Conservation (phyloP, 352 stramenopile species). For the Globisporangium solare region DNA sequence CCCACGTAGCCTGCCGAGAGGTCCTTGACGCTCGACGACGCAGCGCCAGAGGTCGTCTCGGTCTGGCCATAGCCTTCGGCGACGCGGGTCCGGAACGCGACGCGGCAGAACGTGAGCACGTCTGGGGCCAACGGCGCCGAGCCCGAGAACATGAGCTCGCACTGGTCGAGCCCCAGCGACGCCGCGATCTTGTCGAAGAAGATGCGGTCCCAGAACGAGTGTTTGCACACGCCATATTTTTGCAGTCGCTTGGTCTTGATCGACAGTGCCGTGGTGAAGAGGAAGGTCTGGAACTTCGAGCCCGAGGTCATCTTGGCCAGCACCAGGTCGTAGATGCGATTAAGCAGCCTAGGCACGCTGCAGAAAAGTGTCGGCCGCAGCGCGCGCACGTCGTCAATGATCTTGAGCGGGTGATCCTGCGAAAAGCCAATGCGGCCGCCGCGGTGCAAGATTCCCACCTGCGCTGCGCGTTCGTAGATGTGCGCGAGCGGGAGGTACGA, state of each 20-base stretch:
- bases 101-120: conserved; percentile 94
- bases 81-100: conserved; percentile 83
- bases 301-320: conserved; percentile 62
- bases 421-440: conserved; percentile 92
- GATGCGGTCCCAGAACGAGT: conserved; percentile 91
- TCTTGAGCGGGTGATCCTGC: conserved; percentile 79
- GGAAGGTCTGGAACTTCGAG: conserved; percentile 71
- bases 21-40: conserved; percentile 41
- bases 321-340: conserved; percentile 96
- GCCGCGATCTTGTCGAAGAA: conserved; percentile 93
- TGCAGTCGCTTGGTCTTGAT: conserved; percentile 57
- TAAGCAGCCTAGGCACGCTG: conserved; percentile 93
- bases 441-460: conserved; percentile 49
- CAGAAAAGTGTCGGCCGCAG: conserved; percentile 91
- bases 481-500: conserved; percentile 96
- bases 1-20: conserved; percentile 89
- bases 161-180: conserved; percentile 80
- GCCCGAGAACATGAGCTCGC: conserved; percentile 91
- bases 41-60: conserved; percentile 89
- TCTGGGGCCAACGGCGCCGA: conserved; percentile 91
- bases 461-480: conserved; percentile 90
- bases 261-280: conserved; percentile 79
- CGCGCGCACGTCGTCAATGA: conserved; percentile 91
- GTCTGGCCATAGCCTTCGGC: conserved; percentile 96
- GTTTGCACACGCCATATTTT: conserved; percentile 39